Conservation (phyloP, 2,329 filamentous ascomycete genomes). For the Phyllosticta citrichinensis region DNA sequence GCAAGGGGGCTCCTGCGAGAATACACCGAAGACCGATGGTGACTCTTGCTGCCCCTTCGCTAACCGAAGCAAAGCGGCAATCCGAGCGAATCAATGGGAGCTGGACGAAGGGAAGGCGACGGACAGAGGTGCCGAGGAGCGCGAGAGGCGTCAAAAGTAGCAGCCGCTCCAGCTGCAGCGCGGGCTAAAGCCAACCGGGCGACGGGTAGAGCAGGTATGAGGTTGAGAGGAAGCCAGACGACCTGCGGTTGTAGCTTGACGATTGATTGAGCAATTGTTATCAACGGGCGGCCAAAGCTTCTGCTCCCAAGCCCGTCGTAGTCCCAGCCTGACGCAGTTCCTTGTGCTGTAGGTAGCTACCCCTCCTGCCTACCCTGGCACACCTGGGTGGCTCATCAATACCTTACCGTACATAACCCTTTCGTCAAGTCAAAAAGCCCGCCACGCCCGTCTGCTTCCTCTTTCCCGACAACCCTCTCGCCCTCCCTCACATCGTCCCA, state of each 20-base stretch:
- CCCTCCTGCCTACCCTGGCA: slow-evolving; percentile 1
- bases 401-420: background rate
- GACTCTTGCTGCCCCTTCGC: background rate
- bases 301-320: background rate
- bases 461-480: background rate
- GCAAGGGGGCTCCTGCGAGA: background rate
- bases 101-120: background rate
- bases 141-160: background rate
- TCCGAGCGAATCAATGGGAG: slow-evolving; percentile 1
- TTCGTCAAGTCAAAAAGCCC: slow-evolving; percentile 6
- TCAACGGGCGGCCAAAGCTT: slow-evolving; percentile 2
- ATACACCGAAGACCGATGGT: slow-evolving; percentile 1
- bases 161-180: background rate
- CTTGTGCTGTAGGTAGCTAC: background rate
- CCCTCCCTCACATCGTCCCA: slow-evolving; percentile 6
- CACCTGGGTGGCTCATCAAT: background rate
- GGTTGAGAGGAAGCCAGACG: background rate
- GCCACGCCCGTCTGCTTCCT: background rate
- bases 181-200: background rate
- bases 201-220: background rate
- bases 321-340: background rate
- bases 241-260: too few relatives aligned
- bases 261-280: background rate
- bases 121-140: background rate
- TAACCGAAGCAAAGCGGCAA: slow-evolving; percentile 6